These are phyloP conservation scores for Smallanthus sonchifolius DNA, from an alignment of 129 eudicot genomes.

Conservation along the genomic window DNA sequence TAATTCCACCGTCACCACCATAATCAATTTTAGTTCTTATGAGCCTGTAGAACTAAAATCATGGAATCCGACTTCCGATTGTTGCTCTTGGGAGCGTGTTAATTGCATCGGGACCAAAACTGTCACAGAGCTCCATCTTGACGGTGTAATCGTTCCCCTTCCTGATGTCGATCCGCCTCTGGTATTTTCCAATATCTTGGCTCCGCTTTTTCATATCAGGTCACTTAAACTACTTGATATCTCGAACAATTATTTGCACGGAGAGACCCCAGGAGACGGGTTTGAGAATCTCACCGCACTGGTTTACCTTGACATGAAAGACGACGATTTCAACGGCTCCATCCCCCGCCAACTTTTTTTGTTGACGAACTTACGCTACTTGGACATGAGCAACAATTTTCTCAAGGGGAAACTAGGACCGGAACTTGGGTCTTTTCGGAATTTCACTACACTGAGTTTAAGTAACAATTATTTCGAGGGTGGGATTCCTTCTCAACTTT, in stretches of 20 bases:
- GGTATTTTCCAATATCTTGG: constrained; percentile 21
- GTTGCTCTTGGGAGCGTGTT: constrained; percentile 52
- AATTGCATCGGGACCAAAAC: constrained; percentile 16
- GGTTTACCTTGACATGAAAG: constrained; percentile 40
- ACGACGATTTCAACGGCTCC: constrained; percentile 34
- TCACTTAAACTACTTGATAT: constrained; percentile 36
- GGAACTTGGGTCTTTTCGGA: constrained; percentile 24
- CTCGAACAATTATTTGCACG: constrained; percentile 32
- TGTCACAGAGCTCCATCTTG: constrained; percentile 30
- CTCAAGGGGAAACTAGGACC: constrained; percentile 30
- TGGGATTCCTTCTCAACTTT: constrained; percentile 36
- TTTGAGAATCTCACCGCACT: constrained; percentile 43
- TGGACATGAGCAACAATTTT: constrained; percentile 39
- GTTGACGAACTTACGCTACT: constrained; percentile 26
- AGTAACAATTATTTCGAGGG: constrained; percentile 27
- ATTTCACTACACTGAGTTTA: constrained; percentile 22
- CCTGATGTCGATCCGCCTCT: background rate
- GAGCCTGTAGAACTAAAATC: constrained; percentile 21
- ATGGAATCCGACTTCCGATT: constrained; percentile 42
- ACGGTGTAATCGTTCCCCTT: constrained; percentile 6
- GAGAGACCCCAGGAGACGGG: constrained; percentile 34
- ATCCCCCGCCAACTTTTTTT: constrained; percentile 37
- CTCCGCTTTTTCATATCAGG: constrained; percentile 39
- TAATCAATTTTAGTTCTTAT: constrained; percentile 22
- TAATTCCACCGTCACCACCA: constrained; percentile 29